Evolutionary conservation across 2,329 filamentous ascomycete species (phyloP).

Genomic region (Sphaerulina populicola): DNA sequence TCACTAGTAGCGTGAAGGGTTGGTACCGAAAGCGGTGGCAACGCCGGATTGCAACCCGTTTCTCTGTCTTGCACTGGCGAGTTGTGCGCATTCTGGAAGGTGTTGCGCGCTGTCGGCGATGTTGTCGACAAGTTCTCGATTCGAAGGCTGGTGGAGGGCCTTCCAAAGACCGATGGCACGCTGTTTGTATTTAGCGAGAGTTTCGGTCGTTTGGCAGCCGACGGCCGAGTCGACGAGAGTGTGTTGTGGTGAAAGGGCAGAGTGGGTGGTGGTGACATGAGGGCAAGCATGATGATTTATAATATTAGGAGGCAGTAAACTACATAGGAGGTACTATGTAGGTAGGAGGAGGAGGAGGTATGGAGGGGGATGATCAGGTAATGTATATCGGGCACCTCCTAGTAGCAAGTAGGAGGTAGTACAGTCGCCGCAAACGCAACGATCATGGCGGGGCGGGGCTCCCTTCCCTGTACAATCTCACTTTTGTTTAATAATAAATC

Average conservation of each 20-base stretch:
- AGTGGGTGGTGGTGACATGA: constrained; percentile 24
- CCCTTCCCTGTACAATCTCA: constrained; percentile 1
- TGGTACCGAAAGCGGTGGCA: neutral
- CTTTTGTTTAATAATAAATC: neutral
- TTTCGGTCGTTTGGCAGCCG: constrained; percentile 45
- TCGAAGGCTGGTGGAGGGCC: constrained; percentile 47
- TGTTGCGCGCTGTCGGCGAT: constrained; percentile 55
- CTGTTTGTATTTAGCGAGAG: constrained; percentile 52
- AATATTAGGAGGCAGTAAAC: too few species aligned
- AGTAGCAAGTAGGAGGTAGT: neutral
- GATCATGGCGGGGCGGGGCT: constrained; percentile 6
- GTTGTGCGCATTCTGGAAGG: constrained; percentile 53
- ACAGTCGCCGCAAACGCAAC: constrained; percentile 3
- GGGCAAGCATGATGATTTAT: constrained; percentile 25
- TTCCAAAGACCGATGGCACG: constrained; percentile 44
- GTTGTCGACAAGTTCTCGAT: constrained; percentile 48
- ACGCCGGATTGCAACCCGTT: neutral
- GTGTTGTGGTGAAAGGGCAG: constrained; percentile 23
- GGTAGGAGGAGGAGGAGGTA: neutral
- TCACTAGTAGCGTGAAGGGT: neutral
- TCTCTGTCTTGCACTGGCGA: constrained; percentile 18
- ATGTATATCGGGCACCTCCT: neutral
- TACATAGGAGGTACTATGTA: too few species aligned
- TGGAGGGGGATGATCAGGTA: constrained; percentile 4
- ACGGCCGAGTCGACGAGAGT: constrained; percentile 17